phyloP scores from a whole-genome alignment of 2,329 filamentous ascomycete genomes.

The Botrytis fabae region DNA sequence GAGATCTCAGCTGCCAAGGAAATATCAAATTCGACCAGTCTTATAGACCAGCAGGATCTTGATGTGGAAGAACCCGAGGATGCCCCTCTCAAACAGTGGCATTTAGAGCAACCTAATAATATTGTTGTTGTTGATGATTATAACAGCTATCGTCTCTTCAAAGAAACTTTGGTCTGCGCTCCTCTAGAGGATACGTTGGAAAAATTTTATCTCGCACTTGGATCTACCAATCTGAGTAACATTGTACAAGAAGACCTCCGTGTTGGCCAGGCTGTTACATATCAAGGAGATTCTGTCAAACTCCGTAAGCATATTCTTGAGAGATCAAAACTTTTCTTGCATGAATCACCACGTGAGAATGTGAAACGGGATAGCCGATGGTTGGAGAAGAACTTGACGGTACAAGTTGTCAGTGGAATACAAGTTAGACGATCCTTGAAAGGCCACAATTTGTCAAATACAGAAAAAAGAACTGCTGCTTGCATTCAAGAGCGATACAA shows the following conservation, averaged over 20 bases:
- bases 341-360: conserved; percentile 69
- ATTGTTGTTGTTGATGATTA: conserved; percentile 87
- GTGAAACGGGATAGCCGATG: conserved; percentile 86
- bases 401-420: conserved; percentile 77
- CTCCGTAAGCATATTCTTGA: conserved; percentile 83
- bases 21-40: conserved; percentile 27
- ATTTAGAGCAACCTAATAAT: conserved; percentile 68
- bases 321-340: conserved; percentile 83
- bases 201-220: conserved; percentile 78
- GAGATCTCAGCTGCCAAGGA: conserved; percentile 53
- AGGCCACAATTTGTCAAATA: conserved; percentile 67
- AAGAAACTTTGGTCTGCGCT: conserved; percentile 77
- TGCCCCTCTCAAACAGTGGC: conserved; percentile 54
- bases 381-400: conserved; percentile 81
- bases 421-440: conserved; percentile 74
- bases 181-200: conserved; percentile 89
- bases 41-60: conserved; percentile 44
- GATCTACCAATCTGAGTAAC: conserved; percentile 72
- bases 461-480: conserved; percentile 75
- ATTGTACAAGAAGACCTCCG: conserved; percentile 77
- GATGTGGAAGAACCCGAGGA: conserved; percentile 48
- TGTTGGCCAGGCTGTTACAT: conserved; percentile 58
- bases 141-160: conserved; percentile 85
- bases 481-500: conserved; percentile 54
- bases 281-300: conserved; percentile 67